Evolutionary conservation across 2,329 filamentous ascomycete species (phyloP).

Genomic region (Fusarium pilosicola): DNA sequence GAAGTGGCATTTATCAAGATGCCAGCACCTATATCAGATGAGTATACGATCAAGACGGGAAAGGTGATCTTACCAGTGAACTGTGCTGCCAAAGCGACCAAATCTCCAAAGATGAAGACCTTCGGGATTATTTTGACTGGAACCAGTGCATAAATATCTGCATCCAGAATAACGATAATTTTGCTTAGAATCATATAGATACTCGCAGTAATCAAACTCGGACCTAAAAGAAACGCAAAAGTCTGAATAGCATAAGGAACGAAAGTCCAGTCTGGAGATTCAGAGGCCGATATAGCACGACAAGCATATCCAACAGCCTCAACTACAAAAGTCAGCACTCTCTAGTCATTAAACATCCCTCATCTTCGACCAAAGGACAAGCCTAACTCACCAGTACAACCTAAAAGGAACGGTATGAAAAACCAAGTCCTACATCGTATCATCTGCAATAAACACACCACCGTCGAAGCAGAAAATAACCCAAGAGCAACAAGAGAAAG

Average conservation of each 20-base stretch:
- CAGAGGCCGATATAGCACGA: slow-evolving; percentile 54
- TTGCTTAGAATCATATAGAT: slow-evolving; percentile 58
- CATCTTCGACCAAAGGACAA: too few species aligned
- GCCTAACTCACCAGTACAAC: slow-evolving; percentile 55
- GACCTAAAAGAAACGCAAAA: slow-evolving; percentile 49
- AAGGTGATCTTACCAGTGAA: not conserved
- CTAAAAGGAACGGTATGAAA: slow-evolving; percentile 60
- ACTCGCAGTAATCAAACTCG: slow-evolving; percentile 53
- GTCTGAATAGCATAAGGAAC: slow-evolving; percentile 51
- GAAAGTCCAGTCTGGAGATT: slow-evolving; percentile 49
- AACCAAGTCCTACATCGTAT: slow-evolving; percentile 59
- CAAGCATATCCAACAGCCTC: slow-evolving; percentile 53
- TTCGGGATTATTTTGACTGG: slow-evolving; percentile 56
- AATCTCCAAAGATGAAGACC: slow-evolving; percentile 60
- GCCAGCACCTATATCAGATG: slow-evolving; percentile 23
- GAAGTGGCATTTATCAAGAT: slow-evolving; percentile 28
- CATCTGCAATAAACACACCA: slow-evolving; percentile 53
- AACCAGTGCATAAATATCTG: slow-evolving; percentile 54
- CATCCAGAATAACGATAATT: slow-evolving; percentile 50
- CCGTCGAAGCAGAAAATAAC: slow-evolving; percentile 51
- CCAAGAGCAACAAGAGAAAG: slow-evolving; percentile 53
- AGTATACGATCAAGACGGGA: not conserved
- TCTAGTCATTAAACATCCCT: too few species aligned
- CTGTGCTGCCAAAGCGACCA: slow-evolving; percentile 53
- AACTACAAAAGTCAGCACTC: slow-evolving; percentile 11